Evolutionary conservation across 495 filamentous ascomycete species (phyloP).

Genomic region (Jackrogersella minutella): DNA sequence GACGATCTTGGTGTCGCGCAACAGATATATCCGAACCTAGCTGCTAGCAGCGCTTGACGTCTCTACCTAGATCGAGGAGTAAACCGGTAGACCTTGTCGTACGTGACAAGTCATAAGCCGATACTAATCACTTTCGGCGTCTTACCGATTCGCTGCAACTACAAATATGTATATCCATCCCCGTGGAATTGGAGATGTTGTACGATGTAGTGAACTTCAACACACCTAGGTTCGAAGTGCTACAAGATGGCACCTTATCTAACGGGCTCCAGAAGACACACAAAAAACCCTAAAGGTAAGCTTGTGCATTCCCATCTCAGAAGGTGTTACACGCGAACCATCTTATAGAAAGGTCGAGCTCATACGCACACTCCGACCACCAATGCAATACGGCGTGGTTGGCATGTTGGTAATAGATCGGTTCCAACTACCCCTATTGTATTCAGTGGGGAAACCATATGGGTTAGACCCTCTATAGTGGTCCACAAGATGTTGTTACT

Average conservation of each 20-base stretch:
- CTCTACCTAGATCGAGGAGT: conserved; percentile 1
- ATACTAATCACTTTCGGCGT: conserved; percentile 12
- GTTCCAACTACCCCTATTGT: background rate
- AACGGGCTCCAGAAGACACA: background rate
- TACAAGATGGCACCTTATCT: background rate
- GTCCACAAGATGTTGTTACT: too few species aligned
- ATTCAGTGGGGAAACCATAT: too few species aligned
- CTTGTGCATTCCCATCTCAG: conserved; percentile 1
- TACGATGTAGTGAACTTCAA: background rate
- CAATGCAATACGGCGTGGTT: background rate
- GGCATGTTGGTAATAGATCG: background rate
- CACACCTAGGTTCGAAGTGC: background rate
- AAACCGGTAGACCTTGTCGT: conserved; percentile 1
- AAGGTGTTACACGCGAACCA: background rate
- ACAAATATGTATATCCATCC: background rate
- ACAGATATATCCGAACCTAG: conserved; percentile 15
- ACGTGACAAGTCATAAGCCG: conserved; percentile 6
- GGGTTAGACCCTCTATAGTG: too few species aligned
- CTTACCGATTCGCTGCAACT: conserved; percentile 11
- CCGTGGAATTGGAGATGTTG: conserved; percentile 4
- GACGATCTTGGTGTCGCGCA: background rate
- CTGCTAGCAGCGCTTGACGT: background rate
- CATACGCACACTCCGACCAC: background rate
- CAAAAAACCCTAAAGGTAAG: conserved; percentile 5
- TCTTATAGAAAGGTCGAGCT: background rate